Base-by-base conservation (phyloP, 345 rosid species). In the Hypericum androsaemum region DNA sequence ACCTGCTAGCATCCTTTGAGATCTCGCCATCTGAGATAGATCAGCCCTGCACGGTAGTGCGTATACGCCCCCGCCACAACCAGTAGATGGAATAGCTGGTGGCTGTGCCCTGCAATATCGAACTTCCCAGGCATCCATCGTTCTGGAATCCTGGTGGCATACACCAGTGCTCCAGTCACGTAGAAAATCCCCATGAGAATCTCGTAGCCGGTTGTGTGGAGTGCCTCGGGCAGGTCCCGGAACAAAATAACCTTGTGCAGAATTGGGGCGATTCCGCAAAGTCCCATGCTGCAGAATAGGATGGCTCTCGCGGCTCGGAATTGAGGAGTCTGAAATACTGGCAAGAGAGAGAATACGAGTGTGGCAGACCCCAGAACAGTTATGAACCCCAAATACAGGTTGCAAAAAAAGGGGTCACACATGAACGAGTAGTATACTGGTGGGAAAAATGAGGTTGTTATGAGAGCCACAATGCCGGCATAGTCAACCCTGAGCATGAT, bases 51-150 rank as follows among this genome's bases (percentile, higher is more conserved):
- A 15, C 64, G 83, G 54, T 87, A 90, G 37, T 90, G 98, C 8
- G 92, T 77, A 42, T 78, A 87, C 0, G 95, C 98, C 45, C 95
- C 95, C 9, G 98, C 95, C 44, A 87, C 82, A 0, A 90, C 94
- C 49, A 87, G 46, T 46, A 90, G 28, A 63, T 87, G 96, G 66
- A 90, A 90, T 49, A 87, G 79, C 46, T 90, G 98, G 60, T 90
- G 98, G 57, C 98, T 90, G 43, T 90, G 95, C 52, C 98, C 96
- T 7, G 95, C 96, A 58, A 90, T 80, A 76, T 90, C 98, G 12
- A 87, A 87, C 52, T 80, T 87, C 6, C 98, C 96, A 0, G 98
- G 98, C 92, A 69, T 84, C 98, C 98, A 90, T 50, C 96, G 64
- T 68, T 90, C 89, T 0, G 96, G 96, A 14, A 87, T 68, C 71